A percentile compares a stretch with the other conserved stretches of the same genome.
These are phyloP conservation scores for Chlamydomonas sp. DNA, from an alignment of 139 green algal species.

Conservation along the genomic window DNA sequence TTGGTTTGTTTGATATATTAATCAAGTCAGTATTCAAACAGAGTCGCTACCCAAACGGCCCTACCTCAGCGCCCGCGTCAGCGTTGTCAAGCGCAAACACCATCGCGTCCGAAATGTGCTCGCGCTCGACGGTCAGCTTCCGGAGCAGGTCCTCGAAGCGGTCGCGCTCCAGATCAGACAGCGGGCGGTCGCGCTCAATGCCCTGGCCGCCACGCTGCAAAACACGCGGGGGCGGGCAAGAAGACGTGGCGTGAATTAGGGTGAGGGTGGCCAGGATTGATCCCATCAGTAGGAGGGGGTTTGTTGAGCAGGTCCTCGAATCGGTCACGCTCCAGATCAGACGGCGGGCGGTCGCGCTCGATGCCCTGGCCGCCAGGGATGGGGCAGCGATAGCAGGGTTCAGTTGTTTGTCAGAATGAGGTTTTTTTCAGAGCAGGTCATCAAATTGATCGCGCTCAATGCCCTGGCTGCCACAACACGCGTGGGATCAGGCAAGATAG, in stretches of 20 bases:
- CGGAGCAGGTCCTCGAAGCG: conserved; percentile 84
- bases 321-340: conserved; percentile 59
- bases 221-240: no score
- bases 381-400: no score
- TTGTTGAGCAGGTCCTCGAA: conserved; percentile 83
- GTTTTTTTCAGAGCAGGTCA: no score
- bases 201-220: conserved; percentile 19
- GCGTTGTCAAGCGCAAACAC: conserved; percentile 86
- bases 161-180: conserved; percentile 63
- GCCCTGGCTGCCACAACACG: no score
- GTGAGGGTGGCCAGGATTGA: no score
- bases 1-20: neutral
- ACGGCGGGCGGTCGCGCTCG: conserved; percentile 37
- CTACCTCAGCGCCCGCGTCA: conserved; percentile 66
- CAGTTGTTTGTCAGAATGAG: no score
- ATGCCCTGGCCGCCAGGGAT: conserved; percentile 14
- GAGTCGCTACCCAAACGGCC: no score
- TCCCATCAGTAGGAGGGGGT: no score
- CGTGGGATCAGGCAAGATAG: no score
- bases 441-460: no score
- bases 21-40: neutral
- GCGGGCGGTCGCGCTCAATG: conserved; percentile 27
- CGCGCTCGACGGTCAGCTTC: conserved; percentile 54
- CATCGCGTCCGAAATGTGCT: conserved; percentile 68
- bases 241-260: no score